Percentiles rank a stretch among this genome's conserved stretches.
phyloP scores from a whole-genome alignment of 1,284 basidiomycete genomes.

The Trichosporon sp. region DNA sequence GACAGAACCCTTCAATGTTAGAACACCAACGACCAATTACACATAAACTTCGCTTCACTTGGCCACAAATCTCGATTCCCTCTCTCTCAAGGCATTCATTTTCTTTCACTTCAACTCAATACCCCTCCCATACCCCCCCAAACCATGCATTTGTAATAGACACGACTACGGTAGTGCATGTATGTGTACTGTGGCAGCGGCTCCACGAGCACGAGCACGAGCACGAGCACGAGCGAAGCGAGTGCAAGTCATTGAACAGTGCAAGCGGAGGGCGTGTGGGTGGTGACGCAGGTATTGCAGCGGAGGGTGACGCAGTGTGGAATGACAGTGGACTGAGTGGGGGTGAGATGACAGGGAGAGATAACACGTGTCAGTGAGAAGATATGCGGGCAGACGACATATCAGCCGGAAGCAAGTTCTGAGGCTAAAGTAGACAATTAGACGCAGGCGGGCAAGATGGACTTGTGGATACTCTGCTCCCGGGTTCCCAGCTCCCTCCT shows the following conservation, averaged over 20 bases:
- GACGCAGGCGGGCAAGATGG: too few species aligned
- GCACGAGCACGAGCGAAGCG: constrained; percentile 10
- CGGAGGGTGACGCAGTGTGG: too few species aligned
- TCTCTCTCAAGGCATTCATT: constrained; percentile 14
- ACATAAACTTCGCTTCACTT: background rate
- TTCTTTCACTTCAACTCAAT: constrained; percentile 5
- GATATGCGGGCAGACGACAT: too few species aligned
- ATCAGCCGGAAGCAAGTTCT: too few species aligned
- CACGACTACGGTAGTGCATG: constrained; percentile 28
- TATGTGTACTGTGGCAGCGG: constrained; percentile 11
- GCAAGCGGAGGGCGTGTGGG: background rate
- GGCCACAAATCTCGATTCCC: background rate
- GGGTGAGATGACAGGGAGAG: too few species aligned
- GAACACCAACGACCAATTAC: background rate
- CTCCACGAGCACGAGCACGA: background rate
- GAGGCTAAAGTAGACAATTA: too few species aligned
- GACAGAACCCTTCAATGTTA: background rate
- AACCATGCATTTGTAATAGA: constrained; percentile 22
- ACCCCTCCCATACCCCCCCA: background rate
- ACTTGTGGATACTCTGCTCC: too few species aligned
- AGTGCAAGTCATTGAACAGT: background rate
- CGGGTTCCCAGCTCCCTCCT: too few species aligned
- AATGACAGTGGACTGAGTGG: too few species aligned
- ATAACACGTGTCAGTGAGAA: too few species aligned
- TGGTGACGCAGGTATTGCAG: background rate